Percentiles rank a stretch among this genome's conserved stretches.
These are phyloP conservation scores for Rhynchosporium graminicola DNA, from an alignment of 2,329 filamentous ascomycete species.

Conservation along the genomic window DNA sequence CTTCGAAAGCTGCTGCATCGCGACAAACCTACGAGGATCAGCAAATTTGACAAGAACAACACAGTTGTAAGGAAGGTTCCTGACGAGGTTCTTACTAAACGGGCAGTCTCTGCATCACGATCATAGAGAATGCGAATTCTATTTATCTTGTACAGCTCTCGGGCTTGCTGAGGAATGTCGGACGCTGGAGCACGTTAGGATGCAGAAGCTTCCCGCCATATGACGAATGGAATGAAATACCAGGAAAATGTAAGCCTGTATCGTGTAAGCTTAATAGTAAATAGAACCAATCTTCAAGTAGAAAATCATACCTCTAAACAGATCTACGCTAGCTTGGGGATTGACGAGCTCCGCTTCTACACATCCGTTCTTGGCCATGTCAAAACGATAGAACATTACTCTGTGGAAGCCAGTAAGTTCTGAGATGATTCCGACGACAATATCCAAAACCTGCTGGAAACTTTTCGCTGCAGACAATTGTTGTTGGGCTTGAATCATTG, in stretches of 20 bases:
- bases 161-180: constrained; percentile 80
- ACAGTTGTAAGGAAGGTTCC: not conserved
- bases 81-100: constrained; percentile 48
- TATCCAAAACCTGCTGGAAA: constrained; percentile 28
- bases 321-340: constrained; percentile 31
- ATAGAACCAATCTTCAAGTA: not conserved
- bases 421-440: constrained; percentile 32
- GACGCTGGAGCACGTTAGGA: constrained; percentile 52
- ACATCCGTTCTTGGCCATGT: constrained; percentile 34
- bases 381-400: constrained; percentile 37
- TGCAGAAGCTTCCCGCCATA: no score
- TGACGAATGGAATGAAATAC: not conserved
- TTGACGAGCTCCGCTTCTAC: constrained; percentile 35
- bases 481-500: constrained; percentile 30
- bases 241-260: constrained; percentile 61
- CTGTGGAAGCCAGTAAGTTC: constrained; percentile 35
- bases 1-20: constrained; percentile 67
- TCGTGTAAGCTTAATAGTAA: not conserved
- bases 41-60: not conserved
- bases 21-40: constrained; percentile 57
- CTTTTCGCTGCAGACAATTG: constrained; percentile 25
- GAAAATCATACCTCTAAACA: constrained; percentile 27
- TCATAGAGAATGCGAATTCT: constrained; percentile 85
- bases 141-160: constrained; percentile 84
- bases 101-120: constrained; percentile 73